phyloP scores from a whole-genome alignment of 768 basidiomycete genomes.

The Lactifluus hygrophoroides region DNA sequence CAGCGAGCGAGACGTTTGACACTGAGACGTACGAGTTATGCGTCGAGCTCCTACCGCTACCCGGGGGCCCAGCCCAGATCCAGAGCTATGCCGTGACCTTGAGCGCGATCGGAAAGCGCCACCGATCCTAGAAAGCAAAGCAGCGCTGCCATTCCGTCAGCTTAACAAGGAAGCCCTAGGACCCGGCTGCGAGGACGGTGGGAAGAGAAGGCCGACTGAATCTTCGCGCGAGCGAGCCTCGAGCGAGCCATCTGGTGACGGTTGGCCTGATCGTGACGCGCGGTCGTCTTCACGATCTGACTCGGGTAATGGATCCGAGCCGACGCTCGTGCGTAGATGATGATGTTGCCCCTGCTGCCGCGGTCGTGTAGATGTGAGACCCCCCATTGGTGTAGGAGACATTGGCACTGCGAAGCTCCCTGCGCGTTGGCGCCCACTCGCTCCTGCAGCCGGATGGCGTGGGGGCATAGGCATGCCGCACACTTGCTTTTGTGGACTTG shows the following conservation, averaged over 20 bases:
- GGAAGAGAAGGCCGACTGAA: slow-evolving; percentile 46
- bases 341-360: slow-evolving; percentile 10
- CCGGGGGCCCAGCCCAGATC: slow-evolving; percentile 6
- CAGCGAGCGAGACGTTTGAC: slow-evolving; percentile 23
- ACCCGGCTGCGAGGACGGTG: slow-evolving; percentile 35
- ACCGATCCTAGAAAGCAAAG: slow-evolving; percentile 39
- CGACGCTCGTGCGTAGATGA: neutral
- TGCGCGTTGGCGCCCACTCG: slow-evolving; percentile 27
- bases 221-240: slow-evolving; percentile 60
- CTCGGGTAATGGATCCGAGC: no score
- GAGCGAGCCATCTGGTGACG: slow-evolving; percentile 39
- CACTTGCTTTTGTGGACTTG: slow-evolving; percentile 20
- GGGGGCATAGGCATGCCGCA: slow-evolving; percentile 42
- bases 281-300: slow-evolving; percentile 6
- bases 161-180: slow-evolving; percentile 41
- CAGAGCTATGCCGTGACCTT: slow-evolving; percentile 9
- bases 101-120: slow-evolving; percentile 18
- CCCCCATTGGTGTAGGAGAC: neutral
- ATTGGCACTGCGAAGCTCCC: slow-evolving; percentile 32
- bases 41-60: slow-evolving; percentile 22
- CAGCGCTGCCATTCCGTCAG: slow-evolving; percentile 33
- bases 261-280: slow-evolving; percentile 29
- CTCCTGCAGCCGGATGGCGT: slow-evolving; percentile 33
- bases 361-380: neutral
- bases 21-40: slow-evolving; percentile 24